A percentile compares a stretch with the other conserved stretches of the same genome.
Conservation (phyloP, 148 eudicot species). For the Nepenthes mirabilis region DNA sequence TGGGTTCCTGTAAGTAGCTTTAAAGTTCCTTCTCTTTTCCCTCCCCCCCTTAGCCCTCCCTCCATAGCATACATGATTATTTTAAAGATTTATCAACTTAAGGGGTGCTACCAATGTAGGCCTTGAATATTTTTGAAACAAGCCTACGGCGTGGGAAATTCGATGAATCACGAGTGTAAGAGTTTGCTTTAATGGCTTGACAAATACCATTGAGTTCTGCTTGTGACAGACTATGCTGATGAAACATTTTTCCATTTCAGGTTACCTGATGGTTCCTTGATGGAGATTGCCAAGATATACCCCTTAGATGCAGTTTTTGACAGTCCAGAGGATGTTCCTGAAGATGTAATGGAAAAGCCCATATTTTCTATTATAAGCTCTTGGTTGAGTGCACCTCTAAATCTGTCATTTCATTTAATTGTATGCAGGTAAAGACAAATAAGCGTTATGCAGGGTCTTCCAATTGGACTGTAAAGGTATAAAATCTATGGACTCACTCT, state of each 20-base stretch:
- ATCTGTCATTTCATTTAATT: constrained; percentile 5
- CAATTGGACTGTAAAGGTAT: constrained; percentile 90
- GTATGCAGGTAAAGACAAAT: constrained; percentile 64
- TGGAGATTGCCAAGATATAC: constrained; percentile 85
- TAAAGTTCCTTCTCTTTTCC: neutral
- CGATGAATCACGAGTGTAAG: constrained; percentile 88
- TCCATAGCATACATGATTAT: neutral
- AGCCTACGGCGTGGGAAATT: constrained; percentile 93
- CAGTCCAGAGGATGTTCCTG: constrained; percentile 85
- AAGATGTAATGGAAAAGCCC: constrained; percentile 47
- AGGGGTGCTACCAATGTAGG: constrained; percentile 24
- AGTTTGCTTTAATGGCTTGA: constrained; percentile 4
- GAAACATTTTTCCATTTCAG: constrained; percentile 26
- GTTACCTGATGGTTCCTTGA: constrained; percentile 87
- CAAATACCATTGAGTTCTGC: neutral
- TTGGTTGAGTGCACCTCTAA: neutral
- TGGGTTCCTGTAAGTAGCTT: constrained; percentile 87
- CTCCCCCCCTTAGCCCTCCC: neutral
- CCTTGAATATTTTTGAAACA: constrained; percentile 83
- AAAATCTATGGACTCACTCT: neutral
- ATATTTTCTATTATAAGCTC: constrained; percentile 1
- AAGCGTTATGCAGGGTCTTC: constrained; percentile 89
- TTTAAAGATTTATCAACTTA: neutral
- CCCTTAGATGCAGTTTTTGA: constrained; percentile 91
- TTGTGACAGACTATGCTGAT: neutral